These are phyloP conservation scores for Ampelocalamus luodianensis DNA, from an alignment of 176 grass and related monocot genomes.

Conservation along the genomic window DNA sequence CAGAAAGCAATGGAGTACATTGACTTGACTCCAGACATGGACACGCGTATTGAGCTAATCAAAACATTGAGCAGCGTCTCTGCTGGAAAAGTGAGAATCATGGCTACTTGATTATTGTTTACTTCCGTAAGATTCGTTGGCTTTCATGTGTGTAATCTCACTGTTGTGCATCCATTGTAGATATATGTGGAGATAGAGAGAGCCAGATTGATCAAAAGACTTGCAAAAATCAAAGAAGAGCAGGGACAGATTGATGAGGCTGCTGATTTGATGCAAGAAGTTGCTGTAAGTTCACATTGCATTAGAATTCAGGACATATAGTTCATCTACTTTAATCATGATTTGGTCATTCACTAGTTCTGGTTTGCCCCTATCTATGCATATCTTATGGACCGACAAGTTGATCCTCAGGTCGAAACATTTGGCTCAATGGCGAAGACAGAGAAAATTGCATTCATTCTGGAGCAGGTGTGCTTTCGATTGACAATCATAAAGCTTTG, in stretches of 20 bases:
- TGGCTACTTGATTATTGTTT: conserved; percentile 17
- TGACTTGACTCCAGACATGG: conserved; percentile 82
- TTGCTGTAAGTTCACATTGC: conserved; percentile 77
- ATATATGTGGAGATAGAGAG: conserved; percentile 99
- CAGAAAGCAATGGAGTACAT: conserved; percentile 98
- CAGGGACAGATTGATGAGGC: conserved; percentile 86
- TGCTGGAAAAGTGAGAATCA: conserved; percentile 81
- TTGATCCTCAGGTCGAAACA: conserved; percentile 78
- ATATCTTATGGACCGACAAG: conserved; percentile 25
- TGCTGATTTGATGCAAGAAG: conserved; percentile 99
- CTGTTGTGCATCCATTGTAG: conserved; percentile 41
- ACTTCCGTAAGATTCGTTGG: not conserved
- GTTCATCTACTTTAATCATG: conserved; percentile 5
- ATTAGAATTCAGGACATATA: conserved; percentile 23
- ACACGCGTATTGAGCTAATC: conserved; percentile 87
- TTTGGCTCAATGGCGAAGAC: conserved; percentile 99
- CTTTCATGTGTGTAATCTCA: conserved; percentile 29
- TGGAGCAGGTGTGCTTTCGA: conserved; percentile 70
- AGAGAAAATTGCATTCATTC: conserved; percentile 96
- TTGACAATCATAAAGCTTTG: not conserved
- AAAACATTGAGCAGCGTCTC: conserved; percentile 88
- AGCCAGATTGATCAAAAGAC: conserved; percentile 91
- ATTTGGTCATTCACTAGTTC: not conserved
- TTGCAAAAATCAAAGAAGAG: conserved; percentile 96
- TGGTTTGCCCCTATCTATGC: not conserved